Percentiles rank a stretch among this genome's conserved stretches.
Evolutionary conservation across 305 asterid genomes (phyloP).

Genomic region (Solanum hybrid): DNA sequence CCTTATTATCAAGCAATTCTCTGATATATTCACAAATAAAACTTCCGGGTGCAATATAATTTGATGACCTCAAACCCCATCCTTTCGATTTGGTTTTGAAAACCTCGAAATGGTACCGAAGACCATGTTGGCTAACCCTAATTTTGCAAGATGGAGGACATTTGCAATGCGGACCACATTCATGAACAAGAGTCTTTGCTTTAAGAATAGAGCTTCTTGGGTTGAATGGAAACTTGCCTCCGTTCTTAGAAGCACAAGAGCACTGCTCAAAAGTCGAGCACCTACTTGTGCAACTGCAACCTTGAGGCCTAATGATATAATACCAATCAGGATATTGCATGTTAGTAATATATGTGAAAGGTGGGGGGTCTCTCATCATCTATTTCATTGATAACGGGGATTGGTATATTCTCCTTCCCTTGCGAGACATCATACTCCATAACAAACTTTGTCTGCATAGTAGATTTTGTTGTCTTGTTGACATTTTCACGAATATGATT

Average conservation of each 20-base stretch:
- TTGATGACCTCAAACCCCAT: constrained; percentile 21
- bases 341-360: no score
- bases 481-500: neutral
- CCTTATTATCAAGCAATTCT: constrained; percentile 14
- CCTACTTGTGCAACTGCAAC: neutral
- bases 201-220: neutral
- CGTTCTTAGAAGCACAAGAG: neutral
- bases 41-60: constrained; percentile 9
- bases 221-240: neutral
- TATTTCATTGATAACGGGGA: no score
- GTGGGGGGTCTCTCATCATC: neutral
- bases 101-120: constrained; percentile 17
- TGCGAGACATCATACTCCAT: neutral
- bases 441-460: neutral
- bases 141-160: neutral
- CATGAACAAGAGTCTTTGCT: neutral
- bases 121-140: neutral
- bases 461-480: neutral
- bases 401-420: neutral
- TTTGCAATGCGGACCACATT: neutral
- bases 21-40: constrained; percentile 28
- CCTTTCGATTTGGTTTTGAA: constrained; percentile 20
- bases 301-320: neutral
- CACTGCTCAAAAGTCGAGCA: neutral
- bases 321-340: neutral